Evolutionary conservation across 352 stramenopile species (phyloP).

Genomic region (Globisporangium middletonii): DNA sequence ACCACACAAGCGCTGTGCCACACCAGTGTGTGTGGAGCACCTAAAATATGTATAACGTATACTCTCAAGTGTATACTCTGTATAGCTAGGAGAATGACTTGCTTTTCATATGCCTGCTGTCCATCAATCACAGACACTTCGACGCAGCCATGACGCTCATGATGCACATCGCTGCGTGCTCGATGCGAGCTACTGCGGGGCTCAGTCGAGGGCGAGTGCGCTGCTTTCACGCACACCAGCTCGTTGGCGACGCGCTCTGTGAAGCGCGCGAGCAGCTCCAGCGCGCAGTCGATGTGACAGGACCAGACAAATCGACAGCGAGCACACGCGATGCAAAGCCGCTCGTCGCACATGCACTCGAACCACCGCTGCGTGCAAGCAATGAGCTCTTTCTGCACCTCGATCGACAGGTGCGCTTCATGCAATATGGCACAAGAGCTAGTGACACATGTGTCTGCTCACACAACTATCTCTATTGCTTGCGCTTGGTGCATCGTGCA

Average conservation of each 20-base stretch:
- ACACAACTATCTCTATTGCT: background rate
- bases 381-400: slow-evolving; percentile 50
- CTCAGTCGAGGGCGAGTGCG: background rate
- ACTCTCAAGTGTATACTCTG: too few species aligned
- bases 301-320: background rate
- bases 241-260: background rate
- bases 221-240: background rate
- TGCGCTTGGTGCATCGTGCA: slow-evolving; percentile 1
- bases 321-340: slow-evolving; percentile 33
- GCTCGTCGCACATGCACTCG: slow-evolving; percentile 40
- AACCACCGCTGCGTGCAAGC: slow-evolving; percentile 24
- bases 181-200: background rate
- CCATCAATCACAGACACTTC: too few species aligned
- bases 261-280: slow-evolving; percentile 4
- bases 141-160: too few species aligned
- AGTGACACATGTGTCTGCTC: background rate
- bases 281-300: background rate
- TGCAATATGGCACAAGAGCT: background rate
- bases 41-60: too few species aligned
- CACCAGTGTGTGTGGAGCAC: too few species aligned
- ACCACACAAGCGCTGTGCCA: too few species aligned
- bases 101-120: too few species aligned
- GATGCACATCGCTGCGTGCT: background rate
- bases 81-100: too few species aligned
- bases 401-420: slow-evolving; percentile 23